Evolutionary conservation across 1,139 yeast genomes (phyloP), one percentile per base, ranked within the genome.

Genomic region (Saccharomyces pastorianus): DNA sequence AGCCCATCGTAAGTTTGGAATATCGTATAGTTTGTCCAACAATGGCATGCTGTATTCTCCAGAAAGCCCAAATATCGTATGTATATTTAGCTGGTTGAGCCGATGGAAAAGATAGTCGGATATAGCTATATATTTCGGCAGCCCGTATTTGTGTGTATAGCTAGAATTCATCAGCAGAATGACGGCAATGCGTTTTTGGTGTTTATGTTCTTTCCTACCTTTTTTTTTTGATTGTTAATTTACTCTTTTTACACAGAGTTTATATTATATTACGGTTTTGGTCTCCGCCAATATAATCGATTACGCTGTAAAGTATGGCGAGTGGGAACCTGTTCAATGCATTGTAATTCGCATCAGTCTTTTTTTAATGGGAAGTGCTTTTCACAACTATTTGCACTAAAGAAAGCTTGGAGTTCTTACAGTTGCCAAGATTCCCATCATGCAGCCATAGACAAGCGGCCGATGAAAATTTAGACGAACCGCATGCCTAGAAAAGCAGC

Each of bases 31-130:
- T 61, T 80, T 78, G 61, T 82, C 86, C 48, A 82, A 71, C 48
- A 83, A 68, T 0, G 82, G 73, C 64, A 81, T 73, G 64, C 80
- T 82, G 75, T 81, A 82, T 59, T 82, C 87, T 46, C 87, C 87
- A 2, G 87, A 86, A 29, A 82, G 78, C 34, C 88, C 88, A 59
- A 82, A 83, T 51, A 83, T 74, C 32, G 87, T 80, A 51, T 73
- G 69, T 53, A 81, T 73, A 17, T 76, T 76, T 51, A 81, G 70
- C 66, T 82, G 85, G 62, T 71, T 74, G 55, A 83, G 66, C 64
- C 86, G 73, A 62, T 79, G 82, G 61, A 82, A 82, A 51, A 83
- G 66, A 61, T 79, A 83, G 53, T 75, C 75, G 51, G 84, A 83
- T 55, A 83, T 70, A 8, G 82, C 60, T n/a, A 69, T 67, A 63